Evolutionary conservation across 768 basidiomycete species (phyloP), one percentile per base, ranked within the genome.

Genomic region (Lyophyllum atratum): DNA sequence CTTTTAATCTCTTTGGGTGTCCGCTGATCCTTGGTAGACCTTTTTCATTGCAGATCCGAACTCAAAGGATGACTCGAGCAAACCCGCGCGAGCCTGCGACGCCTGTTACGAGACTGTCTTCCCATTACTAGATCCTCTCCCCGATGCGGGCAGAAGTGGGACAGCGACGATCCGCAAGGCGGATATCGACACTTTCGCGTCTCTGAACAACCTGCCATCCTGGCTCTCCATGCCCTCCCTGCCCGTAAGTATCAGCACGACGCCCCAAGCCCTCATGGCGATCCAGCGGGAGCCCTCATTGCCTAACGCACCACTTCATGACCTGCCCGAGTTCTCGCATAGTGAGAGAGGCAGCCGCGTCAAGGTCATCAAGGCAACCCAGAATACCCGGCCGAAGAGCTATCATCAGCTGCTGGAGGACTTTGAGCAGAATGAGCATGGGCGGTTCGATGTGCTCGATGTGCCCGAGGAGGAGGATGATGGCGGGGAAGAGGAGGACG

Each of bases 71-170:
- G 67, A 74, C 34, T 69, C 70, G 46, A 65, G 72, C 68, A 75
- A 89, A 65, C 78, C 90, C 37, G 88, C 91, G 1, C 82, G 94
- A 3, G 87, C 93, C 7, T 96, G 94, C 68, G 86, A 92, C 54
- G 81, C 87, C 1, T 96, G 94, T 71, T 96, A 88, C 64, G 90
- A 92, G 59, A 82, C 87, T 12, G 89, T 95, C 17, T 96, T 96
- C 62, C 92, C 92, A 0, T 54, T 89, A 2, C 64, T 88, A 33
- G 72, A 80, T 19, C 60, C 66, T 10, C 63, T 64, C 19, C 47
- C 64, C 12, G 65, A 66, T 5, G 44, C 54, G 12, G 3, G 3
- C 34, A 25, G 5, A 14, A 63, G 62, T 24, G 49, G 50, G 49
- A 50, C 47, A 24, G 52, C 46, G 25, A 39, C 54, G 8, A 58